A percentile compares a stretch with the other conserved stretches of the same genome.
These are phyloP conservation scores for Pythium aphanidermatum DNA, from an alignment of 352 stramenopile genomes.

Conservation along the genomic window DNA sequence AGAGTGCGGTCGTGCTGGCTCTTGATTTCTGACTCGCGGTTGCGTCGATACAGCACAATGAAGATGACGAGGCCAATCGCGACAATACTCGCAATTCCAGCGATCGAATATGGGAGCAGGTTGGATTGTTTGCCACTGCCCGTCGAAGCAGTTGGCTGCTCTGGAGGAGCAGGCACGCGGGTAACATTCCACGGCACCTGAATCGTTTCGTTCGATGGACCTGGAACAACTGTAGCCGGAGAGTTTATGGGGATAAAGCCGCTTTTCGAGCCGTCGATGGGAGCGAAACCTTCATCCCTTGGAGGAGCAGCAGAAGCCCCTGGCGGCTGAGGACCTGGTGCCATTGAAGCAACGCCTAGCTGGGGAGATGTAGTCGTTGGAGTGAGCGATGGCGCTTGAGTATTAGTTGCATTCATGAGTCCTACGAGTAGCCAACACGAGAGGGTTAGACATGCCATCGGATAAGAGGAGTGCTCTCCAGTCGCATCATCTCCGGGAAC, in stretches of 20 bases:
- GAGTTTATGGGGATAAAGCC: neutral
- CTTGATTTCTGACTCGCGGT: slow-evolving; percentile 12
- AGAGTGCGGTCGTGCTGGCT: slow-evolving; percentile 12
- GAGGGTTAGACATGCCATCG: too few species aligned
- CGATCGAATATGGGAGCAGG: slow-evolving; percentile 4
- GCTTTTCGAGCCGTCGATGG: too few species aligned
- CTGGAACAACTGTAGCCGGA: neutral
- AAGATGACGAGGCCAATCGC: slow-evolving; percentile 7
- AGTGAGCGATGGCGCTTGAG: too few species aligned
- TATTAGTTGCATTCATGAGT: too few species aligned
- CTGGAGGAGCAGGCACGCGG: slow-evolving; percentile 3
- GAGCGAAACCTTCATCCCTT: too few species aligned
- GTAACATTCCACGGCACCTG: neutral
- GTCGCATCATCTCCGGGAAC: too few species aligned
- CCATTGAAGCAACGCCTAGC: too few species aligned
- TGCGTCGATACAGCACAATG: slow-evolving; percentile 9
- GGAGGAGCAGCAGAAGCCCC: too few species aligned
- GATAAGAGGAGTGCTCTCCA: too few species aligned
- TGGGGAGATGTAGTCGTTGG: too few species aligned
- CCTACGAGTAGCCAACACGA: too few species aligned
- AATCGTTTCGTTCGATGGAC: slow-evolving; percentile 8
- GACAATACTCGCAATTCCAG: slow-evolving; percentile 3
- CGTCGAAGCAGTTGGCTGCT: neutral
- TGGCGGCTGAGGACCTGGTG: too few species aligned
- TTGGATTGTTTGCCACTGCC: neutral